Percentiles rank a stretch among this genome's conserved stretches.
Conservation (phyloP, 352 stramenopile genomes). For the Globisporangium carolinianum region DNA sequence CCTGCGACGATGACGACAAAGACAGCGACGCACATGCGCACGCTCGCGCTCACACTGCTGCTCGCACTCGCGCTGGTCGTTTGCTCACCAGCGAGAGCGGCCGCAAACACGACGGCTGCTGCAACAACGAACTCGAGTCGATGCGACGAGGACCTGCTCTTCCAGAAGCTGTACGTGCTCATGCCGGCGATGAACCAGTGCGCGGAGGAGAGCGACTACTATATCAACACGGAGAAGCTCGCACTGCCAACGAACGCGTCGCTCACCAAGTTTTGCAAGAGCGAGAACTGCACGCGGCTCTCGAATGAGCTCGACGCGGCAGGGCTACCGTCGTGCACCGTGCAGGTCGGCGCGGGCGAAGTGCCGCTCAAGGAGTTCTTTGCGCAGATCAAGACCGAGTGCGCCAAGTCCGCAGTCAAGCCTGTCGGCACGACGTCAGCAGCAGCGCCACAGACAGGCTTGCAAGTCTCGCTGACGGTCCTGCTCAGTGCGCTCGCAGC, state of each 20-base stretch:
- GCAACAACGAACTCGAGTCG: conserved; percentile 10
- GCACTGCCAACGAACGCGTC: conserved; percentile 15
- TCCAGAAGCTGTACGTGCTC: conserved; percentile 43
- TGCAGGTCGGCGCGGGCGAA: conserved; percentile 16
- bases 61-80: conserved; percentile 2
- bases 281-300: conserved; percentile 26
- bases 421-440: not conserved
- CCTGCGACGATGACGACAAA: not conserved
- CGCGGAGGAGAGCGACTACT: conserved; percentile 29
- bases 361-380: conserved; percentile 30
- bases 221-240: conserved; percentile 20
- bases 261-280: conserved; percentile 27
- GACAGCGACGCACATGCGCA: not conserved
- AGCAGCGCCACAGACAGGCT: not conserved
- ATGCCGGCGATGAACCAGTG: conserved; percentile 42
- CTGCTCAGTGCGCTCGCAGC: not conserved
- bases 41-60: not conserved
- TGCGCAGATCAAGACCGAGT: conserved; percentile 22
- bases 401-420: conserved; percentile 1
- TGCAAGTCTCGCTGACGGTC: not conserved
- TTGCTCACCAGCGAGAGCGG: not conserved
- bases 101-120: not conserved
- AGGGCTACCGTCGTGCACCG: conserved; percentile 24
- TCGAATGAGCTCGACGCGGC: conserved; percentile 29
- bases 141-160: conserved; percentile 29